Evolutionary conservation across 2,329 filamentous ascomycete species (phyloP).

Genomic region (Neofusicoccum umdonicola): DNA sequence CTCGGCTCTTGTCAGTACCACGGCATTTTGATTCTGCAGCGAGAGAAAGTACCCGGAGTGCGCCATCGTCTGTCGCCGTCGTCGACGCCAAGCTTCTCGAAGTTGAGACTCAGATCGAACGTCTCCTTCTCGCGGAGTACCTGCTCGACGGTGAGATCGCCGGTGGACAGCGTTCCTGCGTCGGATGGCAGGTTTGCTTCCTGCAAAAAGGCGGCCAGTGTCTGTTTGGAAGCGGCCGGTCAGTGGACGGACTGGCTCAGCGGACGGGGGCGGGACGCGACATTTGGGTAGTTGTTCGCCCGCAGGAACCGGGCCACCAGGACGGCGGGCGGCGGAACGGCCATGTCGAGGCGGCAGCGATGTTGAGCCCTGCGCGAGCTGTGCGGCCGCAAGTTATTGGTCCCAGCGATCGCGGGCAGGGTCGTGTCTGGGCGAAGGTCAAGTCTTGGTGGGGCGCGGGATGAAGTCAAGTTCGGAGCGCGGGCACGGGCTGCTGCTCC

Average conservation of each 20-base stretch:
- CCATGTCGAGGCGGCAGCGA: not conserved
- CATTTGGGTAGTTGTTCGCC: slow-evolving; percentile 41
- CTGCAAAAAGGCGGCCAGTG: slow-evolving; percentile 56
- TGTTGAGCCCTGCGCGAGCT: not conserved
- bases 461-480: not conserved
- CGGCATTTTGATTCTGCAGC: not conserved
- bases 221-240: slow-evolving; percentile 37
- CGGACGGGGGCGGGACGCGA: slow-evolving; percentile 19
- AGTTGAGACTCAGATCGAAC: slow-evolving; percentile 55
- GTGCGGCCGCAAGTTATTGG: not conserved
- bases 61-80: slow-evolving; percentile 47
- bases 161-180: slow-evolving; percentile 43
- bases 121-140: slow-evolving; percentile 60
- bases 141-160: slow-evolving; percentile 56
- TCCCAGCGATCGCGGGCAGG: not conserved
- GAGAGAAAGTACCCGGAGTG: slow-evolving; percentile 41
- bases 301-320: slow-evolving; percentile 43
- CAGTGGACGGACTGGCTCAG: slow-evolving; percentile 8
- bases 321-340: slow-evolving; percentile 37
- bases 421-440: not conserved
- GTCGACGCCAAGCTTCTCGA: slow-evolving; percentile 54
- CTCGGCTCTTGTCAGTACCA: slow-evolving; percentile 28
- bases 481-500: not conserved
- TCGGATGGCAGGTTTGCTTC: slow-evolving; percentile 56
- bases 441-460: too few relatives aligned